These are phyloP conservation scores for Cercospora zeina DNA, from an alignment of 2,329 filamentous ascomycete genomes.

Conservation along the genomic window DNA sequence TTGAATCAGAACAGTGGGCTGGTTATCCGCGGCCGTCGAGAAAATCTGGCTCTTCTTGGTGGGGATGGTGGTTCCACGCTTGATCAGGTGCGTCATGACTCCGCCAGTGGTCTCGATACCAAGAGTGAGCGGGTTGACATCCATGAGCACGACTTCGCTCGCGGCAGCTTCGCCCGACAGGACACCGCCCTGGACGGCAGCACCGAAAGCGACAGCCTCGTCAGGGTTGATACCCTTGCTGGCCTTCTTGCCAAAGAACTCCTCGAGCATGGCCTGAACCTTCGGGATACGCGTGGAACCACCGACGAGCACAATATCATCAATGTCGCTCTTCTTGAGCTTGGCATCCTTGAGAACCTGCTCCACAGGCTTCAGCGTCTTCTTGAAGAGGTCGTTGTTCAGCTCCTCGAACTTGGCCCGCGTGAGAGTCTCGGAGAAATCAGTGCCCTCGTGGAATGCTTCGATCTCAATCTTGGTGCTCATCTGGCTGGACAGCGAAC, in stretches of 20 bases:
- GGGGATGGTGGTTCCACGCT: conserved; percentile 97
- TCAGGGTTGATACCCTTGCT: conserved; percentile 99
- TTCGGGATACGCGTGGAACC: conserved; percentile 99
- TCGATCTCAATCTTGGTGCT: conserved; percentile 72
- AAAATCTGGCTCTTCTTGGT: conserved; percentile 99
- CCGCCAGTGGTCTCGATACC: conserved; percentile 98
- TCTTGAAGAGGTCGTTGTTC: conserved; percentile 99
- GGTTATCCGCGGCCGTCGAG: conserved; percentile 96
- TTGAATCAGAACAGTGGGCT: conserved; percentile 98
- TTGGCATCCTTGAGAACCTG: conserved; percentile 98
- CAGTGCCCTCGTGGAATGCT: conserved; percentile 92
- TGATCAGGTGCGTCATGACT: conserved; percentile 97
- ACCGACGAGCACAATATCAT: conserved; percentile 97
- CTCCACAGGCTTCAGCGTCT: conserved; percentile 97
- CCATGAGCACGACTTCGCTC: conserved; percentile 90
- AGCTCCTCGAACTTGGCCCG: conserved; percentile 99
- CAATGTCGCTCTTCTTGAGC: conserved; percentile 90
- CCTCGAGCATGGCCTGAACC: conserved; percentile 90
- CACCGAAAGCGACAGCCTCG: conserved; percentile 97
- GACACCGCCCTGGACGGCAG: conserved; percentile 94
- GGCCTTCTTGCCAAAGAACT: conserved; percentile 97
- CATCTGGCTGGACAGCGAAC: conserved; percentile 65
- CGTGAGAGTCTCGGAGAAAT: conserved; percentile 97
- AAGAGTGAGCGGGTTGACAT: conserved; percentile 93
- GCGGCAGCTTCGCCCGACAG: conserved; percentile 82